Evolutionary conservation across 176 grass and related monocot species (phyloP), one percentile per base, ranked within the genome.

Genomic region (Triticum urartu): DNA sequence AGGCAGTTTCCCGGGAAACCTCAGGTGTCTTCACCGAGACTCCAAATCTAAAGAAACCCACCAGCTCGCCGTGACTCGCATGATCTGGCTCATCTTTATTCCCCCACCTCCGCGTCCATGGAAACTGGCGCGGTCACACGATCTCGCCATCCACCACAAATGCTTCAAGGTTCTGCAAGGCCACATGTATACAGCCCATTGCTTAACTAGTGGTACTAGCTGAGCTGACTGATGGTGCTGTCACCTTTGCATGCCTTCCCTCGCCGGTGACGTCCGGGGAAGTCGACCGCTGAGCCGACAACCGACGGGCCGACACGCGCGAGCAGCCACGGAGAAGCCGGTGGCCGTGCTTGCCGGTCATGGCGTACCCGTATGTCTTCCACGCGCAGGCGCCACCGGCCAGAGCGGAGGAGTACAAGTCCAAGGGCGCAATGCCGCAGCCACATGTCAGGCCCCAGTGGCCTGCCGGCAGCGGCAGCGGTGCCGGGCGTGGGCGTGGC

Each of bases 281-380:
- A 42, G 69, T 83, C n/a, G n/a, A 78, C 32, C 28, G 54, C 63
- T 21, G 62, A 90, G 36, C 72, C 42, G 54, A 78, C 47, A 74
- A 32, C 30, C 20, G 76, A 54, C 50, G 14, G 15, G 56, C 2
- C 7, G 72, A 7, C 77, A 91, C 32, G 50, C 15, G 69, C 17
- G 56, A 59, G 56, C 38, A 42, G 77, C 32, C 62, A 54, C 11
- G 18, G 71, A 73, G 74, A 39, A 80, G 64, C 82, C 72, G 80
- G 13, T 13, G 36, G 54, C 50, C 56, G 21, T 62, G 42, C 0
- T 54, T 2, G 59, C 83, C 90, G 4, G 36, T 22, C 45, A 97
- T 94, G 94, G 56, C 88, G 26, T 94, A 85, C 71, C 94, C 84
- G 7, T 93, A 92, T 22, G 92, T 90, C 5, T 91, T 91, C 77